Evolutionary conservation across 257 asterid species (phyloP).

Genomic region (Lycium barbarum): DNA sequence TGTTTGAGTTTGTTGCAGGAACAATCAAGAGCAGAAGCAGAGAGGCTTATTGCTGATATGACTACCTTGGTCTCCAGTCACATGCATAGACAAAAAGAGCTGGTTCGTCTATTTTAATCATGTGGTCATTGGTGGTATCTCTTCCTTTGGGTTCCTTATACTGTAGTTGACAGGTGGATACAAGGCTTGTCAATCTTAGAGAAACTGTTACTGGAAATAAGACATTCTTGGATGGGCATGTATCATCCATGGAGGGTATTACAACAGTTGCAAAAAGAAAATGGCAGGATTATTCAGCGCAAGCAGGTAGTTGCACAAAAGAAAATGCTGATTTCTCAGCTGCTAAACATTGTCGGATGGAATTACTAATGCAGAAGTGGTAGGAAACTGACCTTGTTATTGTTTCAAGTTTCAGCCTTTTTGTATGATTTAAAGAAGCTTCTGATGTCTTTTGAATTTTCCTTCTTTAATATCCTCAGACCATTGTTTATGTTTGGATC

Average conservation of each 20-base stretch:
- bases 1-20: constrained; percentile 54
- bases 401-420: not conserved
- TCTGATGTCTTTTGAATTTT: not conserved
- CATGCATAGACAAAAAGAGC: constrained; percentile 75
- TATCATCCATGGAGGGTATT: too few species aligned
- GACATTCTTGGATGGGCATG: too few species aligned
- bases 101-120: constrained; percentile 49
- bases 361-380: constrained; percentile 75
- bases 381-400: constrained; percentile 28
- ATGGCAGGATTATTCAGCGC: constrained; percentile 77
- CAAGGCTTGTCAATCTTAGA: constrained; percentile 60
- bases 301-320: constrained; percentile 55
- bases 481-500: not conserved
- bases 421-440: not conserved
- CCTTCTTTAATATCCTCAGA: not conserved
- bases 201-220: constrained; percentile 65
- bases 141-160: constrained; percentile 26
- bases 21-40: constrained; percentile 67
- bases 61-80: constrained; percentile 68
- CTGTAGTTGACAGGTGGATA: constrained; percentile 60
- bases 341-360: constrained; percentile 88
- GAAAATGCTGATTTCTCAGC: constrained; percentile 79
- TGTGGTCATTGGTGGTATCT: not conserved
- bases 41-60: constrained; percentile 82
- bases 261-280: constrained; percentile 60